Conservation (phyloP, 345 rosid genomes). For the Arabidopsis suecica region DNA sequence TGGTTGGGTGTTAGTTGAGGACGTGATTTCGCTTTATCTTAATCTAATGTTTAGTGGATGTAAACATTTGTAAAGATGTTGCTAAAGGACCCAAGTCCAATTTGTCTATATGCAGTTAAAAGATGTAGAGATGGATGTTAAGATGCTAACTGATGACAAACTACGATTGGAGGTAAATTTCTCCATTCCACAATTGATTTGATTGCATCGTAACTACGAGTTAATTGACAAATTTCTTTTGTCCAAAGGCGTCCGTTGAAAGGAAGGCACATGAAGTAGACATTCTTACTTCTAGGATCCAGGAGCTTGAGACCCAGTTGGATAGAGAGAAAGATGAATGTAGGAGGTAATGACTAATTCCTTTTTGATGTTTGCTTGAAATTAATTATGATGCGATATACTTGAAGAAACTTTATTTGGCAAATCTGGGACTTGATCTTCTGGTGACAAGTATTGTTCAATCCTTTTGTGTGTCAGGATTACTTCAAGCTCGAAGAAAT, state of each 20-base stretch:
- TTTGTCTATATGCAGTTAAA: conserved; percentile 61
- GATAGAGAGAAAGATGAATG: conserved; percentile 76
- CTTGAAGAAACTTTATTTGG: background rate
- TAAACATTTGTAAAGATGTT: background rate
- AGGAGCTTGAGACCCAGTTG: conserved; percentile 75
- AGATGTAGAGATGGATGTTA: conserved; percentile 59
- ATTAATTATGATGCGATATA: background rate
- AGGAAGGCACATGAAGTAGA: conserved; percentile 75
- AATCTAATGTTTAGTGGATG: background rate
- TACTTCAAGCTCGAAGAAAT: conserved; percentile 75
- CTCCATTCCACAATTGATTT: conserved; percentile 41
- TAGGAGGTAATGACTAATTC: conserved; percentile 57
- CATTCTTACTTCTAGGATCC: conserved; percentile 67
- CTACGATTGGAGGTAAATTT: conserved; percentile 59
- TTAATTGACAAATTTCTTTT: conserved; percentile 5
- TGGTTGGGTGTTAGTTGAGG: conserved; percentile 14
- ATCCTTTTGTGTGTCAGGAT: conserved; percentile 57
- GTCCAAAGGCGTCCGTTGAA: conserved; percentile 54
- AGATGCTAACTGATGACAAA: conserved; percentile 56
- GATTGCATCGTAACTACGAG: conserved; percentile 28
- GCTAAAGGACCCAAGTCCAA: background rate
- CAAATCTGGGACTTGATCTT: conserved; percentile 26
- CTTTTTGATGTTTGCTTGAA: conserved; percentile 21
- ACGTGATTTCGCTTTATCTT: background rate
- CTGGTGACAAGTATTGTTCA: conserved; percentile 34